These are phyloP conservation scores for Dipodascopsis uninucleata DNA, from an alignment of 805 yeast species.

Conservation along the genomic window DNA sequence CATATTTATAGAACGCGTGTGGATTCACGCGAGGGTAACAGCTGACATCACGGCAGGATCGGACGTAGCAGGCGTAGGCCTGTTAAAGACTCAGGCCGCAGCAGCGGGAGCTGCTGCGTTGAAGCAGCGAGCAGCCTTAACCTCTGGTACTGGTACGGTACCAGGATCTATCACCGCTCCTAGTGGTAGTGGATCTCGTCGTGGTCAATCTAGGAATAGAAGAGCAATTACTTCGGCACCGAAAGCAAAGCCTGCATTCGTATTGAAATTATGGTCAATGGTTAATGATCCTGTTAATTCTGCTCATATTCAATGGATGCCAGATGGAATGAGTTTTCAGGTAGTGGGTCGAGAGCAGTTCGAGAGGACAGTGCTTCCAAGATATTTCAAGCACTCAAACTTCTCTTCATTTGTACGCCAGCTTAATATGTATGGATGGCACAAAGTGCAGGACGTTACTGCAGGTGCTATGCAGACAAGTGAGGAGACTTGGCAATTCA, in stretches of 20 bases:
- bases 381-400: slow-evolving; percentile 90
- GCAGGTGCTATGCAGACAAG: slow-evolving; percentile 50
- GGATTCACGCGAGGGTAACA: no score
- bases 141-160: slow-evolving; percentile 18
- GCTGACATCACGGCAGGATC: slow-evolving; percentile 20
- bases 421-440: slow-evolving; percentile 98
- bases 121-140: slow-evolving; percentile 25
- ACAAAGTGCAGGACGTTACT: slow-evolving; percentile 88
- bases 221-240: slow-evolving; percentile 32
- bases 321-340: slow-evolving; percentile 80
- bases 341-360: slow-evolving; percentile 80
- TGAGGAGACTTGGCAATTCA: slow-evolving; percentile 88
- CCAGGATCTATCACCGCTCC: slow-evolving; percentile 28
- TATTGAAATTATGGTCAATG: slow-evolving; percentile 92
- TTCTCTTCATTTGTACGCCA: slow-evolving; percentile 96
- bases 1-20: no score
- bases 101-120: slow-evolving; percentile 14
- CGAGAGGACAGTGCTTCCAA: slow-evolving; percentile 79
- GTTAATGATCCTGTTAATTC: slow-evolving; percentile 74
- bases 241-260: slow-evolving; percentile 72
- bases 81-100: slow-evolving; percentile 16
- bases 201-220: slow-evolving; percentile 20
- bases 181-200: not conserved
- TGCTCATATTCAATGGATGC: slow-evolving; percentile 75
- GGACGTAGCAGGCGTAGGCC: slow-evolving; percentile 6